Base-by-base conservation (phyloP, 2,329 filamentous ascomycete species). In the Reticulascus tulasneorum region DNA sequence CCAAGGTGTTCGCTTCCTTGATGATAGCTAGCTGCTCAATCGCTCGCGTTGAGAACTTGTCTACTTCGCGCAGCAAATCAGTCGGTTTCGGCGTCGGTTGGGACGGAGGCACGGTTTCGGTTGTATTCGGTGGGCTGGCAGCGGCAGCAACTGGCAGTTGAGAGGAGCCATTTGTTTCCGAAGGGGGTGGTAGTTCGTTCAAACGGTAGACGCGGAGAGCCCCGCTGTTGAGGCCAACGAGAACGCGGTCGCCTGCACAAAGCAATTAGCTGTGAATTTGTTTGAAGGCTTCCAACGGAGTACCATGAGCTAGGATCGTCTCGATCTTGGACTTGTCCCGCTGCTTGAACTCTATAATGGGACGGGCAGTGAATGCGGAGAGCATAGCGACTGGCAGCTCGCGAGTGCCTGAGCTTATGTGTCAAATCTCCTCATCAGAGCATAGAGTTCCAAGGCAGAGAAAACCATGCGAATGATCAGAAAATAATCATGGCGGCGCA, bases 251-350 rank as follows among this genome's bases (percentile, higher is more conserved):
- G 56, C 90, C 84, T 88, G 45, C 16, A 15, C 23, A 18, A n/a
- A 28, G 25, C 33, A 12, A 31, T 47, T 29, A 45, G 42, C 27
- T 23, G 18, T 9, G 9, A 16, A 9, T 12, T 7, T 19, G n/a
- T 12, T 18, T 21, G 15, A 8, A 12, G n/a, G 15, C 17, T 16
- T 13, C 19, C 9, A 25, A 27, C 18, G 23, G 29, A 63, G 39
- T 73, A 87, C 85, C 89, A 64, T 95, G 87, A 44, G 91, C 87
- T 30, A 97, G 75, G 49, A 98, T 87, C 32, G 87, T 93, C 67
- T 98, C 93, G 65, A 98, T 95, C 72, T 85, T 93, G 48, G 87
- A 94, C 72, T 94, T 96, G 78, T 97, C 91, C 63, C 87, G 84
- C 63, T 82, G 82, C 69, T 86, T 90, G 55, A 98, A 84, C 85